These are phyloP conservation scores for Amoeboaphelidium protococcarum DNA, from an alignment of 371 early-diverging fungal species.

Conservation along the genomic window DNA sequence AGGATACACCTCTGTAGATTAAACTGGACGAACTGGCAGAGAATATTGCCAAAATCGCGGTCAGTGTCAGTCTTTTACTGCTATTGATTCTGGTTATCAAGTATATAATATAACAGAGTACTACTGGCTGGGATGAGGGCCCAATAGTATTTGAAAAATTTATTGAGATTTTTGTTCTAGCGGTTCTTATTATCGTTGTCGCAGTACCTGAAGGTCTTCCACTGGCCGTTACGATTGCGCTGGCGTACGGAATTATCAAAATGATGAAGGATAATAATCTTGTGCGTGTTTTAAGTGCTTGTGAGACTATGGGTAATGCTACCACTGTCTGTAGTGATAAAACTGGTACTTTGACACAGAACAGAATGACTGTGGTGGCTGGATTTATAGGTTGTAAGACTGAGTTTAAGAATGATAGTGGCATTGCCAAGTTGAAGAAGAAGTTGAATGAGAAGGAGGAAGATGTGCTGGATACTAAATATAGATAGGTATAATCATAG, in stretches of 20 bases:
- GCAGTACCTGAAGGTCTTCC: constrained; percentile 96
- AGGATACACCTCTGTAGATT: constrained; percentile 69
- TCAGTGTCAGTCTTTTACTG: constrained; percentile 45
- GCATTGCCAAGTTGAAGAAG: constrained; percentile 5
- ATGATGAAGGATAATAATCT: constrained; percentile 78
- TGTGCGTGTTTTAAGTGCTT: constrained; percentile 73
- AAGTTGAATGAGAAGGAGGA: neutral
- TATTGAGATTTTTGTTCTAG: constrained; percentile 28
- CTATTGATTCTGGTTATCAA: constrained; percentile 44
- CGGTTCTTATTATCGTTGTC: constrained; percentile 65
- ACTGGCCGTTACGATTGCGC: constrained; percentile 81
- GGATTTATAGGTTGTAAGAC: constrained; percentile 4
- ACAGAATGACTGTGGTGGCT: constrained; percentile 76
- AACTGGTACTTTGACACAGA: constrained; percentile 85
- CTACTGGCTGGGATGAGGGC: constrained; percentile 12
- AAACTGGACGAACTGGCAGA: constrained; percentile 65
- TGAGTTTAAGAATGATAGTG: constrained; percentile 3
- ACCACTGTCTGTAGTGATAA: constrained; percentile 92
- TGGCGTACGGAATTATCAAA: constrained; percentile 43
- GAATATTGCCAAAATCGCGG: constrained; percentile 70
- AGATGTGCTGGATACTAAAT: neutral
- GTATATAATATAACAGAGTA: constrained; percentile 29
- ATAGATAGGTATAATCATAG: neutral
- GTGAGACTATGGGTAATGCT: constrained; percentile 93
- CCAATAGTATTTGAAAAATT: constrained; percentile 32